phyloP scores from a whole-genome alignment of 306 rosid genomes.

The Trifolium pratense region DNA sequence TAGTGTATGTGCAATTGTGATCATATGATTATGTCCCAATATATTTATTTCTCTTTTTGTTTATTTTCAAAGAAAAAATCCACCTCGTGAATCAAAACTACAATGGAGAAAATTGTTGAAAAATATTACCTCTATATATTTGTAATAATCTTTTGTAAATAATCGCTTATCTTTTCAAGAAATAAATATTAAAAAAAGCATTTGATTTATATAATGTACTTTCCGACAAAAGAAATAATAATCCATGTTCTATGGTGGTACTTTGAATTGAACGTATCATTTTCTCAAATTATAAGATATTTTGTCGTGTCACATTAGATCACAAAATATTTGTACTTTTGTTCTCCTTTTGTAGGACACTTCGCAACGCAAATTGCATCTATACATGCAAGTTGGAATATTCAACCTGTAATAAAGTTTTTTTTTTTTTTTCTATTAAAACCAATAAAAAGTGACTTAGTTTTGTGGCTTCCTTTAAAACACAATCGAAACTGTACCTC shows the following conservation, averaged over 20 bases:
- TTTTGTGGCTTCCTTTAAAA: not conserved
- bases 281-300: not conserved
- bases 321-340: not conserved
- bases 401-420: not conserved
- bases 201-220: too few species aligned
- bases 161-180: too few species aligned
- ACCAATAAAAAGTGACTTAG: not conserved
- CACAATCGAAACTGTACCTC: not conserved
- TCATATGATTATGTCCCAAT: too few species aligned
- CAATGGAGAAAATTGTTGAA: too few species aligned
- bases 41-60: too few species aligned
- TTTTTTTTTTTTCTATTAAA: not conserved
- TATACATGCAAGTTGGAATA: not conserved
- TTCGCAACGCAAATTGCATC: conserved; percentile 14
- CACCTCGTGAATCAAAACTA: too few species aligned
- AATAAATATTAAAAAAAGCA: too few species aligned
- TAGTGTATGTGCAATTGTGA: too few species aligned
- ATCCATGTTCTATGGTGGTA: not conserved
- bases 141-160: too few species aligned
- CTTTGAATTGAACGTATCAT: not conserved
- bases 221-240: too few species aligned
- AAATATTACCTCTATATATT: too few species aligned
- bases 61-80: too few species aligned
- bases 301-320: not conserved
- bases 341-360: not conserved